A percentile compares a stretch with the other conserved stretches of the same genome.
phyloP scores from a whole-genome alignment of 2,329 filamentous ascomycete genomes.

The Calonectria multiphialidica region DNA sequence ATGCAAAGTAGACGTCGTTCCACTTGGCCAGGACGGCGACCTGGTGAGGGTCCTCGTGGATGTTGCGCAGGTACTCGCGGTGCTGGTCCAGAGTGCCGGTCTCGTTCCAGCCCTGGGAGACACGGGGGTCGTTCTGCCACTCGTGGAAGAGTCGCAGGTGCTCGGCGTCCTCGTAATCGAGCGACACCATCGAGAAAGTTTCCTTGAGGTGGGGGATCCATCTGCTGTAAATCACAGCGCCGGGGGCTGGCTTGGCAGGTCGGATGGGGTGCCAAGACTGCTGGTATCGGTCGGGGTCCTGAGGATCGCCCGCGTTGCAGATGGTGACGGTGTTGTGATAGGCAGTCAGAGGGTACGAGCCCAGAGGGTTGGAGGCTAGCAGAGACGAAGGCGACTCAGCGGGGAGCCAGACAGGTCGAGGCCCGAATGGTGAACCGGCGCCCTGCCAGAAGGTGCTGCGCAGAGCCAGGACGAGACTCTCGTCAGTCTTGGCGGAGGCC shows the following conservation, averaged over 20 bases:
- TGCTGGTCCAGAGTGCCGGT: conserved; percentile 82
- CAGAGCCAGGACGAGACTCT: conserved; percentile 56
- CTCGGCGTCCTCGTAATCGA: conserved; percentile 73
- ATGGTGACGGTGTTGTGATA: conserved; percentile 59
- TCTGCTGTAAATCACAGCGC: conserved; percentile 80
- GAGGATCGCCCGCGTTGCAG: conserved; percentile 53
- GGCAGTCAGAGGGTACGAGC: conserved; percentile 62
- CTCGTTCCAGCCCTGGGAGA: conserved; percentile 84
- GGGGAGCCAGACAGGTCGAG: conserved; percentile 72
- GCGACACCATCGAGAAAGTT: conserved; percentile 81
- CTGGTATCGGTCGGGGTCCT: conserved; percentile 54
- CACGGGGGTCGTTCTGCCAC: conserved; percentile 88
- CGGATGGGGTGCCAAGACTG: conserved; percentile 79
- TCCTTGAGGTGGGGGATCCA: conserved; percentile 82
- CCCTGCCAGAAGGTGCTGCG: conserved; percentile 77
- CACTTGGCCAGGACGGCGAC: conserved; percentile 78
- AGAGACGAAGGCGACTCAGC: conserved; percentile 55
- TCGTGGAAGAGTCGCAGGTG: conserved; percentile 80
- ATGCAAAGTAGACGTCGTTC: conserved; percentile 78
- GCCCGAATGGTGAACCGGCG: conserved; percentile 74
- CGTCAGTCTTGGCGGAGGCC: conserved; percentile 38
- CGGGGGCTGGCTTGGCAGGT: conserved; percentile 77
- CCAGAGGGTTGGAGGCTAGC: conserved; percentile 50
- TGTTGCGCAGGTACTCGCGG: conserved; percentile 75
- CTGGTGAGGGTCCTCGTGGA: conserved; percentile 79